A percentile compares a stretch with the other conserved stretches of the same genome.
These are phyloP conservation scores for Skeletonema tropicum DNA, from an alignment of 108 stramenopile species.

Conservation along the genomic window DNA sequence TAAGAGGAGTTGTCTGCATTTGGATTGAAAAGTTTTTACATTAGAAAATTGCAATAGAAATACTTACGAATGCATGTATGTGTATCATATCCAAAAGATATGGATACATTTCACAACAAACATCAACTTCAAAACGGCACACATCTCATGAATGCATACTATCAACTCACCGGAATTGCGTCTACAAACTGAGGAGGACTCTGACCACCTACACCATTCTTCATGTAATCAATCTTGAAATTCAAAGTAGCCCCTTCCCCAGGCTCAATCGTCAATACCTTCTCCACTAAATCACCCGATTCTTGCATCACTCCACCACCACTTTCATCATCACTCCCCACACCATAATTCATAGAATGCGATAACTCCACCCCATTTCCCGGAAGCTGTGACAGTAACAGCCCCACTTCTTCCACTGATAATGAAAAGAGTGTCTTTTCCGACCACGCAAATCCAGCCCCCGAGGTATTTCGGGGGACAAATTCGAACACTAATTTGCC, in stretches of 20 bases:
- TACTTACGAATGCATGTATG: background rate
- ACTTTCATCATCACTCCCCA: slow-evolving; percentile 12
- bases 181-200: slow-evolving; percentile 24
- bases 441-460: slow-evolving; percentile 38
- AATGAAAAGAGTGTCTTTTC: slow-evolving; percentile 51
- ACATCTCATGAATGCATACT: too few relatives aligned
- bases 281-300: slow-evolving; percentile 48
- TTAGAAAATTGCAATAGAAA: background rate
- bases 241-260: slow-evolving; percentile 53
- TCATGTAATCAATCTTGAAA: slow-evolving; percentile 57
- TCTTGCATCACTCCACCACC: slow-evolving; percentile 9
- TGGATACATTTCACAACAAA: background rate
- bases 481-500: slow-evolving; percentile 66
- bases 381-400: slow-evolving; percentile 54
- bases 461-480: slow-evolving; percentile 38
- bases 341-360: slow-evolving; percentile 21
- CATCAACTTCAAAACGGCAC: too few relatives aligned
- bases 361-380: slow-evolving; percentile 49
- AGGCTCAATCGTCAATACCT: slow-evolving; percentile 61
- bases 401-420: slow-evolving; percentile 60
- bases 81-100: background rate
- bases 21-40: slow-evolving; percentile 15
- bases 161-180: slow-evolving; percentile 27
- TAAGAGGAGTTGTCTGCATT: slow-evolving; percentile 38
- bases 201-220: slow-evolving; percentile 58